A percentile compares a stretch with the other conserved stretches of the same genome.
Conservation (phyloP, 106 monocot genomes). For the Platanthera guangdongensis region DNA sequence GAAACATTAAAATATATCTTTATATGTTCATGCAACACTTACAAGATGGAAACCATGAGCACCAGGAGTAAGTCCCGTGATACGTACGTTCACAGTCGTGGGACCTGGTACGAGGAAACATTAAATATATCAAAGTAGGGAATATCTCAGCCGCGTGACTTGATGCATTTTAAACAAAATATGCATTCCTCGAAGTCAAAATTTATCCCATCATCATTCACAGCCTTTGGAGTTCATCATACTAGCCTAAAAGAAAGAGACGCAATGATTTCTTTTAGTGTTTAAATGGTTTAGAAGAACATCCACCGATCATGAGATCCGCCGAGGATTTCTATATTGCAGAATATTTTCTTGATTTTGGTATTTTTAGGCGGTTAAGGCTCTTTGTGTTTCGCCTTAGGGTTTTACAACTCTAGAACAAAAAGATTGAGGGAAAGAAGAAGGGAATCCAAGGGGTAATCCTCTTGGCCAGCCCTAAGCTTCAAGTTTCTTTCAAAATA, state of each 20-base stretch:
- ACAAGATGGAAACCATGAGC: slow-evolving; percentile 75
- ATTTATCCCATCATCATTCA: background rate
- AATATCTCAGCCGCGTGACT: background rate
- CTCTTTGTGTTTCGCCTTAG: background rate
- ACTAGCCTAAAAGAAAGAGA: background rate
- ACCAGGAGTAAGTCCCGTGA: slow-evolving; percentile 74
- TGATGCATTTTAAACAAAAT: background rate
- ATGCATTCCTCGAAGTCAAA: background rate
- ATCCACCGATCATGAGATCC: background rate
- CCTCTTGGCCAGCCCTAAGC: no score
- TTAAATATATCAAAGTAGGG: background rate
- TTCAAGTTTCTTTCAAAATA: no score
- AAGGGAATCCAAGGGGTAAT: no score
- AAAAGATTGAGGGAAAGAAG: no score
- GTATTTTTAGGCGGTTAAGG: background rate
- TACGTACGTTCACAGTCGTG: slow-evolving; percentile 52
- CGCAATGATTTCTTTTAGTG: background rate
- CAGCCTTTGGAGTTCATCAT: background rate
- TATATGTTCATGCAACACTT: background rate
- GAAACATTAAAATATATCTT: background rate
- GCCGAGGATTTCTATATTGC: background rate
- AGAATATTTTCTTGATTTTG: background rate
- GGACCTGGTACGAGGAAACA: slow-evolving; percentile 36
- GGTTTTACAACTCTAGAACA: no score
- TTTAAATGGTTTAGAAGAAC: background rate